Conservation (phyloP, 768 basidiomycete genomes). For the Phaffia tasmanica region DNA sequence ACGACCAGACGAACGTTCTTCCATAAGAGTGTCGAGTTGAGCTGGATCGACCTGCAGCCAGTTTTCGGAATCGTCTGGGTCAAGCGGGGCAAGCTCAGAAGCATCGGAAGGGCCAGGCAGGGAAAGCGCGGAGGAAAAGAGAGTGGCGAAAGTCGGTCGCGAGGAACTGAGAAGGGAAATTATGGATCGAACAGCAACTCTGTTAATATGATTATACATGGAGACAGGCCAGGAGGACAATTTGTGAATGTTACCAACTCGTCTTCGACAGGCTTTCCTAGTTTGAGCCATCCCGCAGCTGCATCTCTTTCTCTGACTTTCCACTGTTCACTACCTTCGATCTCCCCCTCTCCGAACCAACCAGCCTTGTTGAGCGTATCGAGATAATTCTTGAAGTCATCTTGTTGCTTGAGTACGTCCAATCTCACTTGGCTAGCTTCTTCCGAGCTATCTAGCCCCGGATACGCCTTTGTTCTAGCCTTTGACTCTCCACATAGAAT, state of each 20-base stretch:
- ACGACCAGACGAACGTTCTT: constrained; percentile 29
- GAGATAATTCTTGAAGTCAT: constrained; percentile 62
- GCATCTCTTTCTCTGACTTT: constrained; percentile 61
- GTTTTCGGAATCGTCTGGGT: constrained; percentile 58
- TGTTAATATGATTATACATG: background rate
- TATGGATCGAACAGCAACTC: background rate
- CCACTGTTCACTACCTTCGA: constrained; percentile 69
- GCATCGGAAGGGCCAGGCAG: constrained; percentile 2
- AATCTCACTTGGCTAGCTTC: constrained; percentile 47
- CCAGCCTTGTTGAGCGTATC: constrained; percentile 51
- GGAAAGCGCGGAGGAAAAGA: constrained; percentile 19
- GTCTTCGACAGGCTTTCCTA: constrained; percentile 4
- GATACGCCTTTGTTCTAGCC: constrained; percentile 11
- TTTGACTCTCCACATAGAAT: constrained; percentile 56
- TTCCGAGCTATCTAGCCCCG: constrained; percentile 14
- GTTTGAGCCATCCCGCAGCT: constrained; percentile 51
- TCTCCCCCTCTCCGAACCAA: constrained; percentile 62
- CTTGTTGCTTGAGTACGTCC: constrained; percentile 55
- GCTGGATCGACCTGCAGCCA: constrained; percentile 76
- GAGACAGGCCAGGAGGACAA: background rate
- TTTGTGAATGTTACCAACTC: constrained; percentile 6
- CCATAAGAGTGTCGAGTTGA: constrained; percentile 64
- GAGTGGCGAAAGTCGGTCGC: constrained; percentile 19
- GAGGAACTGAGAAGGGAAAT: background rate
- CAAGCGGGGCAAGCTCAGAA: background rate